Percentiles rank a stretch among this genome's conserved stretches.
These are phyloP conservation scores for Cyathus striatus DNA, from an alignment of 768 basidiomycete genomes.

Conservation along the genomic window DNA sequence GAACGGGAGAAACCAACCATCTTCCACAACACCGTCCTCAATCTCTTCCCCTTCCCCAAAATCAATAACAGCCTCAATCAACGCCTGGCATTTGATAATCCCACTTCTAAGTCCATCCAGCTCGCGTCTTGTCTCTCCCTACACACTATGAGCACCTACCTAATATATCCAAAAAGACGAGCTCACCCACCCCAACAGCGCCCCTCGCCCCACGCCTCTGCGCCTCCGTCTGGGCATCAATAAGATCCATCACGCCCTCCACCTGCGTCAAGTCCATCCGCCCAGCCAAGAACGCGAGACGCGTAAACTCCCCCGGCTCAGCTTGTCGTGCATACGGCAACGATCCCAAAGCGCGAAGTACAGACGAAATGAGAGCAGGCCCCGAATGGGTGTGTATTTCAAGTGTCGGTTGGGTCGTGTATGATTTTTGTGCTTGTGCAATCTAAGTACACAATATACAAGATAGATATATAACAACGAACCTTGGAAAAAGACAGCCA, in stretches of 20 bases:
- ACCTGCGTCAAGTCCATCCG: constrained; percentile 85
- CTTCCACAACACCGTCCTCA: constrained; percentile 73
- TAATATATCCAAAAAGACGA: neutral
- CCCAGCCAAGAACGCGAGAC: constrained; percentile 76
- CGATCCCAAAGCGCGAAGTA: constrained; percentile 57
- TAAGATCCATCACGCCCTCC: constrained; percentile 81
- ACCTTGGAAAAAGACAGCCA: constrained; percentile 83
- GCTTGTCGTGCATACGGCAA: constrained; percentile 71
- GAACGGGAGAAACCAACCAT: constrained; percentile 38
- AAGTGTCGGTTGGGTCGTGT: constrained; percentile 77
- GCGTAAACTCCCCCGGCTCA: constrained; percentile 85
- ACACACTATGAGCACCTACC: neutral
- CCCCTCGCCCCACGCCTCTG: constrained; percentile 73
- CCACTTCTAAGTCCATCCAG: constrained; percentile 61
- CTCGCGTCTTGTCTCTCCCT: constrained; percentile 61
- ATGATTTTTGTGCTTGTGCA: constrained; percentile 77
- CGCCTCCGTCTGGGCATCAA: constrained; percentile 83
- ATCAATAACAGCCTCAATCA: constrained; percentile 86
- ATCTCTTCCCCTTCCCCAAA: constrained; percentile 91
- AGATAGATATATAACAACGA: too few relatives aligned
- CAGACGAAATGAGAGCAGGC: constrained; percentile 68
- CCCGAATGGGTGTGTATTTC: constrained; percentile 89
- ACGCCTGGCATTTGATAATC: constrained; percentile 69
- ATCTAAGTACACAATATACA: too few relatives aligned
- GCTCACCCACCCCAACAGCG: constrained; percentile 56